A percentile compares a stretch with the other conserved stretches of the same genome.
Evolutionary conservation across 768 basidiomycete species (phyloP).

Genomic region (Gymnopilus junonius): DNA sequence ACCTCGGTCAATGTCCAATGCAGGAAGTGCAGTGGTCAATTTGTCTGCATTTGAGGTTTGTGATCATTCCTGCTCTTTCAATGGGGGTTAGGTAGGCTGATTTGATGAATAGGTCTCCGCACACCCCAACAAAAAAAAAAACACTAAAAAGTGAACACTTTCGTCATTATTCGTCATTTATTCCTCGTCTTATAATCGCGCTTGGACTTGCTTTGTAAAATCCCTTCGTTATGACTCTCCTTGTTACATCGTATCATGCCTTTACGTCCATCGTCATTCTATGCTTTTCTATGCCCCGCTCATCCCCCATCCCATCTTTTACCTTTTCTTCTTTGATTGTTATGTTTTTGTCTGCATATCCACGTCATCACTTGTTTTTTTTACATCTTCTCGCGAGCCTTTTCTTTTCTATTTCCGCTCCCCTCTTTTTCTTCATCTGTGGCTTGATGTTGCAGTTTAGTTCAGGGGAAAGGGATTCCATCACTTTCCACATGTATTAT

Average conservation of each 20-base stretch:
- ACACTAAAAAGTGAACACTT: not conserved
- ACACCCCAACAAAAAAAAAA: conserved; percentile 6
- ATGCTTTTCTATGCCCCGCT: not conserved
- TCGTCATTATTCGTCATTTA: conserved; percentile 29
- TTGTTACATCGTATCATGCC: not conserved
- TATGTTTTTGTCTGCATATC: conserved; percentile 20
- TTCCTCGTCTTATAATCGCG: conserved; percentile 12
- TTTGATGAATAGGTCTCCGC: not conserved
- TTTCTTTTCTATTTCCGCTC: conserved; percentile 12
- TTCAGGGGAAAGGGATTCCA: conserved; percentile 12
- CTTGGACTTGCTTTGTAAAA: conserved; percentile 26
- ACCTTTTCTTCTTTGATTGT: conserved; percentile 13
- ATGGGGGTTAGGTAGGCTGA: too few relatives aligned
- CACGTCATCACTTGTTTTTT: conserved; percentile 3
- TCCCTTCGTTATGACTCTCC: conserved; percentile 19
- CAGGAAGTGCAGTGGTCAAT: conserved; percentile 42
- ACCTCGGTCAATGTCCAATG: conserved; percentile 35
- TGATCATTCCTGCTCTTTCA: not conserved
- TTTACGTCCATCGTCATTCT: not conserved
- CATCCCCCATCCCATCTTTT: not conserved
- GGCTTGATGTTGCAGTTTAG: conserved; percentile 23
- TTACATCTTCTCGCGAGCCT: not conserved
- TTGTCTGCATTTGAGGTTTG: conserved; percentile 47
- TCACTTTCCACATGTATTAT: conserved; percentile 19
- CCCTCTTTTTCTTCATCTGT: conserved; percentile 12